These are phyloP conservation scores for Periconia macrospinosa DNA, from an alignment of 2,329 filamentous ascomycete genomes.

Conservation along the genomic window DNA sequence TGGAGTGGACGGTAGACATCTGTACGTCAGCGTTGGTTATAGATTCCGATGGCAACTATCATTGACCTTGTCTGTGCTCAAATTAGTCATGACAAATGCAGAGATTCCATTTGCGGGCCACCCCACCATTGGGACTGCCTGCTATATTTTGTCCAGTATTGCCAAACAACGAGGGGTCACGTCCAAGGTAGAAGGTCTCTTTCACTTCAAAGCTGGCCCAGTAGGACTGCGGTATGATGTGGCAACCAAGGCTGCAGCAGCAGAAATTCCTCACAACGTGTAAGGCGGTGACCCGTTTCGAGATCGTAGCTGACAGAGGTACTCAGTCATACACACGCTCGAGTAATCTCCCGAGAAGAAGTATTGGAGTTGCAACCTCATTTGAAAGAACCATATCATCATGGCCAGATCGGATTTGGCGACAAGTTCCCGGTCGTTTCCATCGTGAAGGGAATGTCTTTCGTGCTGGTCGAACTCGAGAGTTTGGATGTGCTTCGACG, in stretches of 20 bases:
- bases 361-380: conserved; percentile 39
- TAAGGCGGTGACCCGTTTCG: conserved; percentile 45
- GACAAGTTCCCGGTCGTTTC: conserved; percentile 43
- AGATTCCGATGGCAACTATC: not conserved
- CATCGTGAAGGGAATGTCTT: conserved; percentile 74
- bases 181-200: conserved; percentile 37
- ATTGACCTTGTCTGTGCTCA: not conserved
- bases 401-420: conserved; percentile 14
- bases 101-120: conserved; percentile 63
- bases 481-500: conserved; percentile 60
- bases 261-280: conserved; percentile 68
- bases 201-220: conserved; percentile 49
- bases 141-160: conserved; percentile 46
- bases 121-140: conserved; percentile 59
- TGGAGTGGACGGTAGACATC: conserved; percentile 54
- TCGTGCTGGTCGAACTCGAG: conserved; percentile 66
- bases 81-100: conserved; percentile 44
- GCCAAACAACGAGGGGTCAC: conserved; percentile 19
- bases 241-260: conserved; percentile 53
- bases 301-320: conserved; percentile 13
- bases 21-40: conserved; percentile 20
- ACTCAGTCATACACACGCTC: conserved; percentile 29
- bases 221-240: conserved; percentile 48
- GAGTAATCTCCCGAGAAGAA: conserved; percentile 22
- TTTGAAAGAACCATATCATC: conserved; percentile 27